Evolutionary conservation across 139 green algal species (phyloP).

Genomic region (Micractinium sp.): DNA sequence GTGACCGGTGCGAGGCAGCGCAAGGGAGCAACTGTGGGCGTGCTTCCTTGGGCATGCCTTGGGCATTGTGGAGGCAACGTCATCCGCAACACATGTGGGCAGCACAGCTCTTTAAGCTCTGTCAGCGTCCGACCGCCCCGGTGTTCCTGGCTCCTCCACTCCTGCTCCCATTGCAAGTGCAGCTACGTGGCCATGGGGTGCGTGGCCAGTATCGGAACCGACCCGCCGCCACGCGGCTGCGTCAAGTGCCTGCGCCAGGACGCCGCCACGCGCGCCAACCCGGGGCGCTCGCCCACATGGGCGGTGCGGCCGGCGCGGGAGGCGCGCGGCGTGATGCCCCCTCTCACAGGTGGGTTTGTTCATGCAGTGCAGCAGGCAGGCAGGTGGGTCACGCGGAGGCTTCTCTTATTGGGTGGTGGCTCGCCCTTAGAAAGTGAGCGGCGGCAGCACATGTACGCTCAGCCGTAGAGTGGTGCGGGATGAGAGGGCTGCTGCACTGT

Average conservation of each 20-base stretch:
- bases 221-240: conserved; percentile 26
- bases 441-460: neutral
- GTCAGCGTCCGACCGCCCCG: too few relatives aligned
- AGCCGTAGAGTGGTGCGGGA: neutral
- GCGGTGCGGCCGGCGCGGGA: neutral
- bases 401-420: neutral
- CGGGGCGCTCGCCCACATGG: conserved; percentile 21
- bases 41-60: too few relatives aligned
- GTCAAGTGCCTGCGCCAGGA: conserved; percentile 44
- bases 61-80: too few relatives aligned
- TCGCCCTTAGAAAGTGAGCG: neutral
- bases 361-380: neutral
- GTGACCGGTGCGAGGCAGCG: too few relatives aligned
- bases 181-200: conserved; percentile 84
- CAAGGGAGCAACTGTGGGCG: neutral
- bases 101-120: neutral
- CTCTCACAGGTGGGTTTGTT: conserved; percentile 2
- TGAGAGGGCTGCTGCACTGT: neutral
- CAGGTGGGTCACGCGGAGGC: too few relatives aligned
- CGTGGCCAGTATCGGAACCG: conserved; percentile 54
- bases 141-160: too few relatives aligned
- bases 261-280: neutral
- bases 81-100: too few relatives aligned
- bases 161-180: neutral
- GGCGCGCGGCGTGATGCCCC: neutral